phyloP scores from a whole-genome alignment of 169 alveolate genomes.

The Plasmodium sp. region DNA sequence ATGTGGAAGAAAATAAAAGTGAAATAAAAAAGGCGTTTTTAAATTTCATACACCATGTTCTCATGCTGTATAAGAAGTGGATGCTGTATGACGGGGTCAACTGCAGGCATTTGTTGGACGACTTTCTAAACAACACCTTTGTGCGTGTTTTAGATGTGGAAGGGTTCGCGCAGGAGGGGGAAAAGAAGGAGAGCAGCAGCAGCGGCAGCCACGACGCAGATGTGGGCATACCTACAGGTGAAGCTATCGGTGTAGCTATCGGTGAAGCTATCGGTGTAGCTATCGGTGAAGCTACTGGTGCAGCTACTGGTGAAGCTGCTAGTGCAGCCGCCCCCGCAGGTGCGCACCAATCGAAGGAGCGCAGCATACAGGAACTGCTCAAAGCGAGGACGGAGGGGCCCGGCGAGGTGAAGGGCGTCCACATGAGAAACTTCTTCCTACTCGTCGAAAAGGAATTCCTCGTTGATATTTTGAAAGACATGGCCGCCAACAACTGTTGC shows the following conservation, averaged over 20 bases:
- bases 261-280: too few species aligned
- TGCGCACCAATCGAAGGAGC: not conserved
- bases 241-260: not conserved
- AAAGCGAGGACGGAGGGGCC: not conserved
- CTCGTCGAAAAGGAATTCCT: conserved; percentile 45
- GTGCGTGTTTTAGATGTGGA: conserved; percentile 18
- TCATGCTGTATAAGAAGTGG: conserved; percentile 58
- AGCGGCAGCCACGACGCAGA: not conserved
- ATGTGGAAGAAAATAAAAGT: conserved; percentile 20
- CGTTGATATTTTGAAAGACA: conserved; percentile 37
- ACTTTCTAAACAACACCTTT: conserved; percentile 47
- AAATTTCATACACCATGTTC: conserved; percentile 65
- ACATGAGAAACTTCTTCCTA: conserved; percentile 46
- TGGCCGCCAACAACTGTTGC: conserved; percentile 47
- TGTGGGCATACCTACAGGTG: not conserved
- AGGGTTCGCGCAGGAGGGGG: not conserved
- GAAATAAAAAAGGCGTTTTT: conserved; percentile 52
- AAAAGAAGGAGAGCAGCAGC: not conserved
- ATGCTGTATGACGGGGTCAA: conserved; percentile 15
- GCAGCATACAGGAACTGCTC: not conserved
- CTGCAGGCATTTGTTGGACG: conserved; percentile 43
- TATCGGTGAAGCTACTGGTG: not conserved
- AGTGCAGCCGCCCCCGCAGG: not conserved
- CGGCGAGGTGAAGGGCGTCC: conserved; percentile 22
- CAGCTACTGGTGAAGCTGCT: not conserved